A percentile compares a stretch with the other conserved stretches of the same genome.
phyloP scores from a whole-genome alignment of 805 yeast genomes.

The Metschnikowia chrysomelidarum region DNA sequence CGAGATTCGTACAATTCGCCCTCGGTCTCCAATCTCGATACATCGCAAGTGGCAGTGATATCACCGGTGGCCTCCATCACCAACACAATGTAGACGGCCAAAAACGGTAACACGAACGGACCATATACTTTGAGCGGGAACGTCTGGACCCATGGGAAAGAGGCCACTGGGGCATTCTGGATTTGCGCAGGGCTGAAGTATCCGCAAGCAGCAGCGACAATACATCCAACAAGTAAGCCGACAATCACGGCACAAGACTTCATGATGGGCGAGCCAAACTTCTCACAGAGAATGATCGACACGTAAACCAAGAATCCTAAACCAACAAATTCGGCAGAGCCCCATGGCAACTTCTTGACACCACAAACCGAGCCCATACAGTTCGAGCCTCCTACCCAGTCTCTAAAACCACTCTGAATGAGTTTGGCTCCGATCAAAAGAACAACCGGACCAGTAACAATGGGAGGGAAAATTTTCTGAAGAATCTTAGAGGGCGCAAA shows the following conservation, averaged over 20 bases:
- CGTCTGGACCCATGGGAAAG: slow-evolving; percentile 86
- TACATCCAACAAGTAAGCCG: slow-evolving; percentile 84
- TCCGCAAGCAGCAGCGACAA: slow-evolving; percentile 88
- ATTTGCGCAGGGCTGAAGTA: slow-evolving; percentile 65
- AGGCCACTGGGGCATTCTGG: slow-evolving; percentile 72
- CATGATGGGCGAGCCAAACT: slow-evolving; percentile 93
- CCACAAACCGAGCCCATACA: slow-evolving; percentile 40
- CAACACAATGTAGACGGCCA: slow-evolving; percentile 77
- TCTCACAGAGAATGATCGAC: slow-evolving; percentile 72
- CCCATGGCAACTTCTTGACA: slow-evolving; percentile 55
- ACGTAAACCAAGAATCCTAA: slow-evolving; percentile 80
- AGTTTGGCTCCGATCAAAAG: slow-evolving; percentile 74
- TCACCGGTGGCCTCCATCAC: slow-evolving; percentile 96
- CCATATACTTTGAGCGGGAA: slow-evolving; percentile 76
- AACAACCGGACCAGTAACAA: slow-evolving; percentile 93
- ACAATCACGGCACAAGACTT: slow-evolving; percentile 89
- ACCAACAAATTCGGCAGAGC: slow-evolving; percentile 83
- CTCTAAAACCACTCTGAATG: slow-evolving; percentile 69
- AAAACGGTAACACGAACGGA: slow-evolving; percentile 80
- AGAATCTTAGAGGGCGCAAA: slow-evolving; percentile 73
- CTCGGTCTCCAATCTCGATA: slow-evolving; percentile 78
- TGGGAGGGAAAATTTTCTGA: slow-evolving; percentile 78
- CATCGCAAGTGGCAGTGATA: slow-evolving; percentile 91
- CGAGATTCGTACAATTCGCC: slow-evolving; percentile 80
- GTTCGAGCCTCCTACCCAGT: slow-evolving; percentile 87